These are phyloP conservation scores for Pythium sukuiense DNA, from an alignment of 352 stramenopile genomes.

Conservation along the genomic window DNA sequence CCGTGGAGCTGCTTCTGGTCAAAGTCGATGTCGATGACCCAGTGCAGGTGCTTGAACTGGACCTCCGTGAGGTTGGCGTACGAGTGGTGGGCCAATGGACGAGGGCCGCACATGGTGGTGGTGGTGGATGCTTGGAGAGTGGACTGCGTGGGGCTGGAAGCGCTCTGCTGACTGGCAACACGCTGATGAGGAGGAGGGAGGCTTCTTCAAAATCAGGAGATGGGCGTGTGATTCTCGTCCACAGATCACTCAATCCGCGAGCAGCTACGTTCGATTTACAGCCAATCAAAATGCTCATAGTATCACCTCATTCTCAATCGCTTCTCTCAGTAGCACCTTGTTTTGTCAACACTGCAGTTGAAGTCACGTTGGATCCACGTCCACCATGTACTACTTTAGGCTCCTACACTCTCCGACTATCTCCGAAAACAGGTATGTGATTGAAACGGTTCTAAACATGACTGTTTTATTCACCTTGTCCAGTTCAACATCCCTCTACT, in stretches of 20 bases:
- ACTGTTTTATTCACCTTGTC: neutral
- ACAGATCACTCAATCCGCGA: slow-evolving; percentile 20
- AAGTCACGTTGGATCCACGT: neutral
- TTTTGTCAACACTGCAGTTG: slow-evolving; percentile 1
- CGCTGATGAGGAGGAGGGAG: slow-evolving; percentile 1
- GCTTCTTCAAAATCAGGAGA: neutral
- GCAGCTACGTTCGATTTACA: slow-evolving; percentile 14
- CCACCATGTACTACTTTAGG: too few relatives aligned
- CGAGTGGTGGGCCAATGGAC: slow-evolving; percentile 53
- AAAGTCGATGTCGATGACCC: slow-evolving; percentile 89
- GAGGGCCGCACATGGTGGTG: slow-evolving; percentile 22
- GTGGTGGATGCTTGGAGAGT: neutral
- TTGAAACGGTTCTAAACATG: neutral
- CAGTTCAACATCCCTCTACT: neutral
- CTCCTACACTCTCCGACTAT: too few relatives aligned
- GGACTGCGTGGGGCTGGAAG: slow-evolving; percentile 1
- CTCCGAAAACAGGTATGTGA: neutral
- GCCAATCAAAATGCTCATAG: slow-evolving; percentile 12
- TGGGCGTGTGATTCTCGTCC: slow-evolving; percentile 17
- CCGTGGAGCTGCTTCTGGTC: slow-evolving; percentile 58
- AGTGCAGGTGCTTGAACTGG: slow-evolving; percentile 85
- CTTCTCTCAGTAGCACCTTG: neutral
- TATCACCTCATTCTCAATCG: too few relatives aligned
- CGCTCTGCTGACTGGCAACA: slow-evolving; percentile 15
- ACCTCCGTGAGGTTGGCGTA: slow-evolving; percentile 87